Conservation (phyloP, 768 basidiomycete species). For the Tephrocybe rancida region DNA sequence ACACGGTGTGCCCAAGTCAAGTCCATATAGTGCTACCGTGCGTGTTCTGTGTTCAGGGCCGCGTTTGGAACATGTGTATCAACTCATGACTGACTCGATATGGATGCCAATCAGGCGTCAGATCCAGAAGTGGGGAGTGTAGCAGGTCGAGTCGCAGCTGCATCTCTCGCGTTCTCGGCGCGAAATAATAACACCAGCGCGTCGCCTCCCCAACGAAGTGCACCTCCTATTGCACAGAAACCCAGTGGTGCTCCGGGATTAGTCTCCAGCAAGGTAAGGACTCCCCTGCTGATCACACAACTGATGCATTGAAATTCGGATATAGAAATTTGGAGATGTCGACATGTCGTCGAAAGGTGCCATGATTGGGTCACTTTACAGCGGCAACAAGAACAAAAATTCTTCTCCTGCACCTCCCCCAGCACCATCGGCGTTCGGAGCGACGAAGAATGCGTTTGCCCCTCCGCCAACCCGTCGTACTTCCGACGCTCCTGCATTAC, state of each 20-base stretch:
- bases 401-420: conserved; percentile 34
- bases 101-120: conserved; percentile 27
- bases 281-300: neutral
- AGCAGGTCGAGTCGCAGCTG: conserved; percentile 60
- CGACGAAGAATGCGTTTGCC: conserved; percentile 38
- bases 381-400: conserved; percentile 41
- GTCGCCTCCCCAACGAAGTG: conserved; percentile 7
- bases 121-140: conserved; percentile 43
- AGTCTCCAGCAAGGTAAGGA: conserved; percentile 28
- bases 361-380: conserved; percentile 48
- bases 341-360: conserved; percentile 53
- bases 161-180: conserved; percentile 46
- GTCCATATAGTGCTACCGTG: conserved; percentile 37
- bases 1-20: conserved; percentile 35
- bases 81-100: neutral
- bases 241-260: conserved; percentile 25
- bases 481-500: conserved; percentile 25
- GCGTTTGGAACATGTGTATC: neutral
- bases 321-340: conserved; percentile 62
- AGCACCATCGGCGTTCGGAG: conserved; percentile 38
- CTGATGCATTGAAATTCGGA: neutral
- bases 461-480: conserved; percentile 19
- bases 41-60: conserved; percentile 16
- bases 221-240: conserved; percentile 30
- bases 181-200: conserved; percentile 21